Base-by-base conservation (phyloP, 257 asterid genomes). In the Jasminum sambac region DNA sequence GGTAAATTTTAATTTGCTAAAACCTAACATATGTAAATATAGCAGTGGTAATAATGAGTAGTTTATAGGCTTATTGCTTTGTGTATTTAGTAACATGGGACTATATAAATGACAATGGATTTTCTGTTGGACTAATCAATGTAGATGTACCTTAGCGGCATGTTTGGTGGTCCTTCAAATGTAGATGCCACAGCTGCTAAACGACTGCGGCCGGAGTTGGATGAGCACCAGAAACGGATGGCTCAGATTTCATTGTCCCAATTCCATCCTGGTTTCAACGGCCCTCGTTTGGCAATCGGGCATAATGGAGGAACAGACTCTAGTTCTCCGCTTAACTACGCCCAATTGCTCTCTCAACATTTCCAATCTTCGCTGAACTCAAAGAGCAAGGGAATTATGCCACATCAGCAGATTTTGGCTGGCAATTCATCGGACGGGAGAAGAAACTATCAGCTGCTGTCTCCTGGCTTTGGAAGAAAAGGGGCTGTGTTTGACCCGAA, bases 121-220 rank as follows among this genome's bases (percentile, higher is more conserved):
- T 74, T 23, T 76, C 41, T 73, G 34, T 55, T 48, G 63, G 39
- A 60, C 63, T 66, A 19, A 69, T 23, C 21, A 11, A 21, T 59
- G 69, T 84, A 85, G 90, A 82, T 79, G 67, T 76, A 77, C 78
- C 78, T 72, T 57, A 76, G 81, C 70, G 66, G 77, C 75, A 68
- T 73, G 39, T 21, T 48, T 7, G 41, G 71, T 55, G 74, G 70
- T 67, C 61, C 63, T 11, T 24, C 78, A 34, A 57, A 4, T 52
- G 63, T 26, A 58, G 80, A 71, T 67, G 72, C 64, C 63, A 62
- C 70, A 59, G 72, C 66, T 43, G 66, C 58, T 70, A 57, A 62
- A 67, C 74, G 71, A 46, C 83, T 70, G 59, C 86, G 66, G 71
- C 73, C 52, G 23, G 72, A 73, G 58, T 73, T 46, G 5, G 68